Evolutionary conservation across 192 early-diverging fungal species (phyloP).

Genomic region (Haplosporangium gracile): DNA sequence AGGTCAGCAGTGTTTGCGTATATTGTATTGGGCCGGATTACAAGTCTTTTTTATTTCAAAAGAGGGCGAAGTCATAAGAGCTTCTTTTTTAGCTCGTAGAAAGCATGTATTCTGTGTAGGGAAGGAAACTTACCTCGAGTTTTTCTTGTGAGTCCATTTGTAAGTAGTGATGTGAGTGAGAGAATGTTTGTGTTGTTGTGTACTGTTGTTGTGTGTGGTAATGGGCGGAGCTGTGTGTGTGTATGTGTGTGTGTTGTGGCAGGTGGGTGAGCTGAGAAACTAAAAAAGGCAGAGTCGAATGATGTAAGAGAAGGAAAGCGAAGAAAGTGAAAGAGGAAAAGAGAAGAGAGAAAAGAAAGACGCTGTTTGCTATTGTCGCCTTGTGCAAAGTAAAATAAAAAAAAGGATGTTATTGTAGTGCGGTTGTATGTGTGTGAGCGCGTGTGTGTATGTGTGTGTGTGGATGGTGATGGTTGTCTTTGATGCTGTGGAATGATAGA

Average conservation of each 20-base stretch:
- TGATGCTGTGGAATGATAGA: too few relatives aligned
- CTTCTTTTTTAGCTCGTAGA: background rate
- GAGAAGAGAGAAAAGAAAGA: background rate
- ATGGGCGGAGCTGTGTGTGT: background rate
- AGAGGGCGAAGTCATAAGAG: background rate
- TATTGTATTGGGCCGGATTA: background rate
- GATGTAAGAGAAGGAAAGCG: background rate
- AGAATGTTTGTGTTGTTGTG: background rate
- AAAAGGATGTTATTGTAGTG: background rate
- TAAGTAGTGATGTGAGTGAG: background rate
- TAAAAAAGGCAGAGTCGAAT: background rate
- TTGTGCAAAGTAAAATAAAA: background rate
- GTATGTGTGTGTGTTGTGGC: background rate
- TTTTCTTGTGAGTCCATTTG: constrained; percentile 53
- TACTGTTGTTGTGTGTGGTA: too few relatives aligned
- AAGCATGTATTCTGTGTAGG: too few relatives aligned
- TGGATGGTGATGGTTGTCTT: too few relatives aligned
- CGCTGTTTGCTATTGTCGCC: background rate
- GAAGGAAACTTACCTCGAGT: constrained; percentile 27
- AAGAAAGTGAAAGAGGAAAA: background rate
- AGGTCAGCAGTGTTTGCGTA: background rate
- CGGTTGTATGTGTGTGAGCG: too few relatives aligned
- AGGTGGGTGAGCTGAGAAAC: background rate
- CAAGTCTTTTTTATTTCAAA: too few relatives aligned
- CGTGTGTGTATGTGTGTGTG: too few relatives aligned